Base-by-base conservation (phyloP, 805 yeast species). In the Priceomyces fermenticarens region DNA sequence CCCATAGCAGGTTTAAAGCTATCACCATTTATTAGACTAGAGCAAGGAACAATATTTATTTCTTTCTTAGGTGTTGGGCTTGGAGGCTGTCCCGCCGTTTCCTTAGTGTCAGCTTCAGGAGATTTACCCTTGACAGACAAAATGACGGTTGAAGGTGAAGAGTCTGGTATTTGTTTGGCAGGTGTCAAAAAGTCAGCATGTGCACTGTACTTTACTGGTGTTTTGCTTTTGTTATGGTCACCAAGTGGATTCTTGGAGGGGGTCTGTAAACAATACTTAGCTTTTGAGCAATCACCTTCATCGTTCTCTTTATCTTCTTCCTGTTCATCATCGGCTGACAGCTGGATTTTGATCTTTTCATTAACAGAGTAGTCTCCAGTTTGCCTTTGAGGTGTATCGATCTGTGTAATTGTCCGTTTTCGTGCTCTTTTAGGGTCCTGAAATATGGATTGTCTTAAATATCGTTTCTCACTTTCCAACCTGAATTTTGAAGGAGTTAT, bases 111-210 rank as follows among this genome's bases (percentile, higher is more conserved):
- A 13, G 39, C 32, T 13, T 16, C 41, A 14, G 45, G 31, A n/a
- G 54, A 36, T 29, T 54, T 57, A 2, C 45, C 43, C 1, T 61
- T 62, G 44, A 68, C 63, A 1, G 66, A 57, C 54, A 69, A 55
- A 4, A 70, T 62, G 9, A 68, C 72, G 1, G 75, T 70, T 2
- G 73, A 64, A 0, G 75, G 75, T 3, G 73, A 67, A 2, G 72
- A 65, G 5, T 47, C 51, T 1, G 59, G 57, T 12, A 45, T 51
- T 10, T 60, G 62, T 17, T 62, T 63, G 9, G 62, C 60, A 2
- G 74, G 73, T 1, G 72, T 67, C 30, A 53, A 54, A 42, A 60
- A 61, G 14, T 39, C 36, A 5, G 34, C 27, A 27, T 32, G 30
- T n/a, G 23, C 14, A 1, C 6, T 13, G 32, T 13, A 16, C 8